A percentile compares a stretch with the other conserved stretches of the same genome.
phyloP scores from a whole-genome alignment of 2,329 filamentous ascomycete genomes.

The Aplosporella prunicola region DNA sequence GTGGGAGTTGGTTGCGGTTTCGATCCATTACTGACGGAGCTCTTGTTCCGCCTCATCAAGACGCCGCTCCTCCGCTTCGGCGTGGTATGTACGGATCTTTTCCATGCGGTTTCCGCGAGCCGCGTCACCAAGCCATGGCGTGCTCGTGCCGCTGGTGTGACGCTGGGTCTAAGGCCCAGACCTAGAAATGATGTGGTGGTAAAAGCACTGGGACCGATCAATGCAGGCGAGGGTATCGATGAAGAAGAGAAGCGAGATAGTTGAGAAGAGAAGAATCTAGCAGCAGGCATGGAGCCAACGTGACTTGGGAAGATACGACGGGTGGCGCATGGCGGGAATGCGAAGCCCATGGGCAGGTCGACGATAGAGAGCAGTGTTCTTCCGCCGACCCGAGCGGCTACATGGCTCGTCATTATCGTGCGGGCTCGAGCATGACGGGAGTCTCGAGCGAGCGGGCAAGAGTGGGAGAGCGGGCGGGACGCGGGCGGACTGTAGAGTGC shows the following conservation, averaged over 20 bases:
- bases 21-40: conserved; percentile 23
- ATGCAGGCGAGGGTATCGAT: too few relatives aligned
- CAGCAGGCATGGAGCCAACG: neutral
- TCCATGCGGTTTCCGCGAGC: conserved; percentile 17
- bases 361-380: conserved; percentile 23
- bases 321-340: conserved; percentile 3
- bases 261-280: conserved; percentile 1
- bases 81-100: conserved; percentile 20
- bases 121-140: neutral
- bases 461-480: conserved; percentile 12
- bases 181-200: conserved; percentile 9
- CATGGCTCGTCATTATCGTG: conserved; percentile 38
- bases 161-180: neutral
- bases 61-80: conserved; percentile 13
- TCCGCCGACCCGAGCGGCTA: conserved; percentile 27
- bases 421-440: conserved; percentile 22
- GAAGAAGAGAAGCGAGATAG: too few relatives aligned
- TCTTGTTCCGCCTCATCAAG: conserved; percentile 26
- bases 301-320: conserved; percentile 1
- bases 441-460: neutral
- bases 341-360: conserved; percentile 17
- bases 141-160: conserved; percentile 1
- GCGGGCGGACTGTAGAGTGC: conserved; percentile 6
- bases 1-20: conserved; percentile 15
- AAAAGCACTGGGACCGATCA: neutral